Base-by-base conservation (phyloP, 371 early-diverging fungal genomes). In the Mortierella sp. region DNA sequence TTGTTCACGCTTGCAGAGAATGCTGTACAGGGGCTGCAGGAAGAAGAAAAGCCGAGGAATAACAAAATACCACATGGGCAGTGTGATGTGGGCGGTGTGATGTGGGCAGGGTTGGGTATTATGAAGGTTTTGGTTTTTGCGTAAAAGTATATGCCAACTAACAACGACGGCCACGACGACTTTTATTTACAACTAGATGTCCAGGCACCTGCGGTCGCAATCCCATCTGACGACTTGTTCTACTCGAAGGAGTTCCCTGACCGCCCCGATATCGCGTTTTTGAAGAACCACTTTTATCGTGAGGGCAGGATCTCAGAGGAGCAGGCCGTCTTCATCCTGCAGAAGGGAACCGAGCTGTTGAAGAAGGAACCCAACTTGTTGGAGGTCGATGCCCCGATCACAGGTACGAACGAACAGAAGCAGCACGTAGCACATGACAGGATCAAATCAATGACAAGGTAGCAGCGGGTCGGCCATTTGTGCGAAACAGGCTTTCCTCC, bases 221-320 rank as follows among this genome's bases (percentile, higher is more conserved):
- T 87, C 41, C 91, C 92, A 11, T 90, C 90, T 4, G 84, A 91
- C 70, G 91, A 92, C 29, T 89, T 93, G 81, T 90, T 89, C 58
- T 90, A 82, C 73, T 82, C 96, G 87, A 80, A 93, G 88, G 89
- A 92, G 85, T 88, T 93, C 84, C 89, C 93, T 89, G 92, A 92
- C 89, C 89, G 95, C 76, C 97, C 97, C 3, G 93, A 97, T 84
- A 84, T 95, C 48, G 93, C 87, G 29, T 96, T 97, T 81, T 89
- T 99, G 75, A 96, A 94, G 87, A 90, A 95, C 72, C 98, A 97
- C 88, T 98, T 99, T 82, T 90, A 93, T 79, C 91, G 93, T 71
- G 98, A 99, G 86, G 99, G 99, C 14, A 91, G 97, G 49, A 90
- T 98, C 75, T 94, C 97, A 18, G 96, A 97, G 89, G 94, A 95